These are phyloP conservation scores for Trypanosoma brucei DNA, from an alignment of 208 protist species.

Conservation along the genomic window DNA sequence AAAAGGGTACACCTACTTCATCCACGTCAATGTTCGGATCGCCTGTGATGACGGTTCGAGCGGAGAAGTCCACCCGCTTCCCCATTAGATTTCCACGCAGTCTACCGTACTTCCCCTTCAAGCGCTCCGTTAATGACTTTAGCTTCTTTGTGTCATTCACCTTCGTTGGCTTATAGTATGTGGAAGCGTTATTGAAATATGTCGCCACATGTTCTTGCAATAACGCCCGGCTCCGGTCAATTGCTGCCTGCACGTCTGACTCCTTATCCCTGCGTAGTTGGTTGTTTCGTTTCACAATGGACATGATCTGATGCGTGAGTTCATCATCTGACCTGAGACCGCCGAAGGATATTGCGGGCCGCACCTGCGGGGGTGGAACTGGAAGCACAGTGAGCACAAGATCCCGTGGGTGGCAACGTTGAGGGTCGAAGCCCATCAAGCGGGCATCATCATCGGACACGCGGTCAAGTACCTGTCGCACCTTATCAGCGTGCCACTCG, in stretches of 20 bases:
- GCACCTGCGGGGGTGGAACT: constrained; percentile 96
- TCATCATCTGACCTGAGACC: constrained; percentile 93
- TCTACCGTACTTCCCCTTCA: constrained; percentile 99
- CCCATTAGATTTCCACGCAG: constrained; percentile 99
- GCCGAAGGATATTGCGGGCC: constrained; percentile 94
- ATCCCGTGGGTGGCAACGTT: constrained; percentile 76
- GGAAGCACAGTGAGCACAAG: constrained; percentile 95
- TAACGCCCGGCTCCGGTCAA: constrained; percentile 81
- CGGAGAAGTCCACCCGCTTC: constrained; percentile 99
- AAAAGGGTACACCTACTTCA: constrained; percentile 99
- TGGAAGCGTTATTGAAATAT: constrained; percentile 97
- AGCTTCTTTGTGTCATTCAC: constrained; percentile 91
- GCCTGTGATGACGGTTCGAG: constrained; percentile 99
- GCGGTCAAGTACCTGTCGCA: constrained; percentile 67
- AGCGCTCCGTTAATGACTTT: constrained; percentile 97
- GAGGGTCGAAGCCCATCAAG: constrained; percentile 72
- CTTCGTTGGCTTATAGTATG: constrained; percentile 86
- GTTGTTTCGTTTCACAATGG: constrained; percentile 97
- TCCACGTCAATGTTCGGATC: constrained; percentile 97
- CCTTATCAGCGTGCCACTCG: constrained; percentile 70
- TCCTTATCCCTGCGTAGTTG: constrained; percentile 85
- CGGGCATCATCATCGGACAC: constrained; percentile 61
- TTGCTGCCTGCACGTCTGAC: constrained; percentile 81
- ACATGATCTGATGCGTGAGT: constrained; percentile 96
- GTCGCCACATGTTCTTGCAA: constrained; percentile 98